Evolutionary conservation across 1,284 basidiomycete genomes (phyloP), one percentile per base, ranked within the genome.

Genomic region (Sphaerobolus stellatus): DNA sequence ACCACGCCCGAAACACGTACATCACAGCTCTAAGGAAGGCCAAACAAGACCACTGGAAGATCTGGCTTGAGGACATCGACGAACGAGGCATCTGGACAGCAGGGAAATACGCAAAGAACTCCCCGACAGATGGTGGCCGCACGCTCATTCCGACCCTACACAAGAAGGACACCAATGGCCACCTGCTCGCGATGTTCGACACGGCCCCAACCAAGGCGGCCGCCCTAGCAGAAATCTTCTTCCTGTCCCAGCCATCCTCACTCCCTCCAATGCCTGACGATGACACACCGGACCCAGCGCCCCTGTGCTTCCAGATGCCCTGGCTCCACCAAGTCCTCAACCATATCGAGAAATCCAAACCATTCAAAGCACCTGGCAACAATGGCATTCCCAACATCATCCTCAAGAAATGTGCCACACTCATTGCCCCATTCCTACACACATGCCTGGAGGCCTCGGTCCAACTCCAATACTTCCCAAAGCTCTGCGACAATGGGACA

Each of bases 351-450:
- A 46, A 57, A 0, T 57, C 66, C 0, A 56, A 57, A 3, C 62
- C 68, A 0, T 68, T 66, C 62, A 78, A 78, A 44, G 75, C 71
- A 0, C 63, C 70, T 0, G 69, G 71, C 0, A 67, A 69, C 0
- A 70, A 72, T 36, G 64, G 64, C 0, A 64, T 72, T 6, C 66
- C 71, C 1, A 78, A 76, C 52, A 58, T 64, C 8, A 68, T 75
- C 1, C 62, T 70, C 48, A 66, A 52, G 14, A 28, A 69, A 2
- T 65, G 60, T 34, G 33, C 44, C 1, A 62, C 68, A 11, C 20
- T 65, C 0, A 59, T 78, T 0, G 48, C 66, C 2, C 62, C 61
- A 1, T 50, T 59, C 20, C 57, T 76, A 1, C 61, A 58, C 3
- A 52, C 43, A 5, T 62, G 76, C 1, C 76, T 62, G 58, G 29